These are phyloP conservation scores for Talaromyces sp. DNA, from an alignment of 2,329 filamentous ascomycete species.

Conservation along the genomic window DNA sequence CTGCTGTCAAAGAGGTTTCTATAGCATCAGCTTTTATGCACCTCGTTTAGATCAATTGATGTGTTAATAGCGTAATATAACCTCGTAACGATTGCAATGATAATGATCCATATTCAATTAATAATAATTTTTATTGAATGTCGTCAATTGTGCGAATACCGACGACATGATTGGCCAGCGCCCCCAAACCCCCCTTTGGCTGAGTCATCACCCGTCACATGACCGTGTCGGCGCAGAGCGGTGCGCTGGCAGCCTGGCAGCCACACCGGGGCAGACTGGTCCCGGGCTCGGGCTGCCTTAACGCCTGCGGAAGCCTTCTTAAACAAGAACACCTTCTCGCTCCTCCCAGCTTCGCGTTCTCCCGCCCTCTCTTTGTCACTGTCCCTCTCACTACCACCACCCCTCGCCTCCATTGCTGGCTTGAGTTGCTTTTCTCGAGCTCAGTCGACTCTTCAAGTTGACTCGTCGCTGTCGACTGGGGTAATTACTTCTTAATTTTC, in stretches of 20 bases:
- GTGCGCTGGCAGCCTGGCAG: not conserved
- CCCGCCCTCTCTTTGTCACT: not conserved
- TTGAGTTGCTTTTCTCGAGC: not conserved
- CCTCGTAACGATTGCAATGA: too few species aligned
- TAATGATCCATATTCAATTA: too few species aligned
- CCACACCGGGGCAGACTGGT: not conserved
- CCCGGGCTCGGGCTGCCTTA: conserved; percentile 4
- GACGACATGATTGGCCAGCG: not conserved
- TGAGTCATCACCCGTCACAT: conserved; percentile 13
- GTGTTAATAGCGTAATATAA: too few species aligned
- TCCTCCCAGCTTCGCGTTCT: conserved; percentile 4
- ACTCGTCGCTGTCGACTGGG: not conserved
- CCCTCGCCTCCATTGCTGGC: conserved; percentile 1
- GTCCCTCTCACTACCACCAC: not conserved
- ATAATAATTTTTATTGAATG: too few species aligned
- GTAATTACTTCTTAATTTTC: not conserved
- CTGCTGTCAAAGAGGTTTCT: too few species aligned
- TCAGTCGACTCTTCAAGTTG: not conserved
- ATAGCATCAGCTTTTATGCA: too few species aligned
- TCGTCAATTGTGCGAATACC: too few species aligned
- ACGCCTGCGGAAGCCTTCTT: conserved; percentile 9
- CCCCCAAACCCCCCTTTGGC: not conserved
- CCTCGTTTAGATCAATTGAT: too few species aligned
- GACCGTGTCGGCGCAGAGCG: not conserved
- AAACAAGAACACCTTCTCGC: conserved; percentile 6